These are phyloP conservation scores for Agrostemma githago DNA, from an alignment of 148 eudicot genomes.

Conservation along the genomic window DNA sequence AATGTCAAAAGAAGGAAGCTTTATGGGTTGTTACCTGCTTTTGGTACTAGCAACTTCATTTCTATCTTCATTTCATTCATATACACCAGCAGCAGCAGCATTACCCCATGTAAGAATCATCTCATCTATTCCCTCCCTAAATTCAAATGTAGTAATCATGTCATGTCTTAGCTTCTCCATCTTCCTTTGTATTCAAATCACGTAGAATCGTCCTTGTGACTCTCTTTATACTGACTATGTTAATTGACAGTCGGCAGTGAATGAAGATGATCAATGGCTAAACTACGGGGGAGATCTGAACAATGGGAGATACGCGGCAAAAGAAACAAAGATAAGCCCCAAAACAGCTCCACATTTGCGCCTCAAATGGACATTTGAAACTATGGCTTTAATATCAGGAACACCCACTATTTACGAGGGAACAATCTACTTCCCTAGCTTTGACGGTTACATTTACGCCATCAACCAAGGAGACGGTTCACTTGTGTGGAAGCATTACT, in stretches of 20 bases:
- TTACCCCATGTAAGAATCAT: too few species aligned
- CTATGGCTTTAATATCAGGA: conserved; percentile 38
- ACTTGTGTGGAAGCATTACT: conserved; percentile 44
- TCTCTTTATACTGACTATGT: too few species aligned
- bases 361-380: conserved; percentile 43
- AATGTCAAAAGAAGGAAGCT: not conserved
- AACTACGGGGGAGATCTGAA: conserved; percentile 56
- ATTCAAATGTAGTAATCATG: too few species aligned
- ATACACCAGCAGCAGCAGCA: too few species aligned
- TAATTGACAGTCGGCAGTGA: not conserved
- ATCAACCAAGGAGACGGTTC: conserved; percentile 39
- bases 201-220: too few species aligned
- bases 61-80: not conserved
- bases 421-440: conserved; percentile 40
- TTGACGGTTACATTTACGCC: conserved; percentile 55
- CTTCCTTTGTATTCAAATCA: too few species aligned
- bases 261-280: conserved; percentile 29
- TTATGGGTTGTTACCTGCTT: not conserved
- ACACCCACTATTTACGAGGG: conserved; percentile 49
- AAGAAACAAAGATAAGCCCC: conserved; percentile 52
- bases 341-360: conserved; percentile 30
- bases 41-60: not conserved
- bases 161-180: too few species aligned
- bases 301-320: conserved; percentile 43
- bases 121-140: too few species aligned